phyloP scores from a whole-genome alignment of 2,329 filamentous ascomycete species.

The Didymella lethalis region DNA sequence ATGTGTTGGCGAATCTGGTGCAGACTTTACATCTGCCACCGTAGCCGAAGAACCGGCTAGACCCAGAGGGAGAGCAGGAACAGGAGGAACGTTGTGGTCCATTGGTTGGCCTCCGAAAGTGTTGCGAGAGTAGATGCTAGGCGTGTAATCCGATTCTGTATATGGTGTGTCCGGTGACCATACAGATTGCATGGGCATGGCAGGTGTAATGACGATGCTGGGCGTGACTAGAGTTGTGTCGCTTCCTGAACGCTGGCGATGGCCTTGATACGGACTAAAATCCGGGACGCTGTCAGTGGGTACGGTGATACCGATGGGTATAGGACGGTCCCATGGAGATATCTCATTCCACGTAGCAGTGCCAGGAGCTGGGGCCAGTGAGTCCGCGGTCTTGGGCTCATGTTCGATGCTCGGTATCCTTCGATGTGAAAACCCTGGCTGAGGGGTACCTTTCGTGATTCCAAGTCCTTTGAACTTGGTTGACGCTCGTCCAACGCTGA shows the following conservation, averaged over 20 bases:
- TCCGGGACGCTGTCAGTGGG: constrained; percentile 62
- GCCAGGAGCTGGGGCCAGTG: constrained; percentile 40
- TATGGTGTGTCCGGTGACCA: constrained; percentile 68
- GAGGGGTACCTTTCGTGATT: constrained; percentile 47
- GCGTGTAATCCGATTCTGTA: constrained; percentile 64
- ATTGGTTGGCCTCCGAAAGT: constrained; percentile 50
- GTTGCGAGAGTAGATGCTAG: constrained; percentile 69
- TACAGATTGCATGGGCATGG: constrained; percentile 59
- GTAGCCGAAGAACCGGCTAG: constrained; percentile 24
- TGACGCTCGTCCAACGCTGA: constrained; percentile 37
- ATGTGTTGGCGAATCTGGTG: constrained; percentile 24
- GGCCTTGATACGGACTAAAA: constrained; percentile 43
- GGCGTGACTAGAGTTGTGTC: constrained; percentile 54
- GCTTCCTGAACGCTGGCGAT: constrained; percentile 50
- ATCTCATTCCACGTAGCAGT: constrained; percentile 58
- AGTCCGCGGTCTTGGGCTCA: constrained; percentile 42
- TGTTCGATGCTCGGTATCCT: constrained; percentile 28
- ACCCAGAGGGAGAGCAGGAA: constrained; percentile 45
- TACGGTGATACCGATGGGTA: constrained; percentile 74
- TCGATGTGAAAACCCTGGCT: constrained; percentile 32
- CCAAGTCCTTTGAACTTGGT: constrained; percentile 46
- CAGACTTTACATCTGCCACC: constrained; percentile 4
- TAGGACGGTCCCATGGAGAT: constrained; percentile 74
- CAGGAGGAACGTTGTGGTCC: constrained; percentile 61
- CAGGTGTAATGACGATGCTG: constrained; percentile 63